phyloP scores from a whole-genome alignment of 768 basidiomycete genomes.

The Pleurotus giganteus region DNA sequence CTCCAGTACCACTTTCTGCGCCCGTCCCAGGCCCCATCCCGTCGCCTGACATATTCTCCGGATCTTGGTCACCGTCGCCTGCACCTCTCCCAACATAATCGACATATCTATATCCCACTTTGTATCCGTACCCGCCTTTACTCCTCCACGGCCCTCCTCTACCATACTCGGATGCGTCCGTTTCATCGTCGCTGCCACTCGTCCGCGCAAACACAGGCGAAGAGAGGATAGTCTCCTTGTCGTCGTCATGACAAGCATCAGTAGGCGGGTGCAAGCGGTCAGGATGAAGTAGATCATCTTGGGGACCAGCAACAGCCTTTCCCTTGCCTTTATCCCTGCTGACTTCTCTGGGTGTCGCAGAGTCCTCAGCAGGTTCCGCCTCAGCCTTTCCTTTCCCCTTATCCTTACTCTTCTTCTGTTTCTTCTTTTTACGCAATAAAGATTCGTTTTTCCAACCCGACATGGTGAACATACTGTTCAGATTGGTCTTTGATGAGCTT shows the following conservation, averaged over 20 bases:
- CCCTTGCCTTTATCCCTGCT: neutral
- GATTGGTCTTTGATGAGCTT: conserved; percentile 4
- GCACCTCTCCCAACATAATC: neutral
- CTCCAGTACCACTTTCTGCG: neutral
- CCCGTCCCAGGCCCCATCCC: conserved; percentile 2
- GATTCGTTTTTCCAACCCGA: neutral
- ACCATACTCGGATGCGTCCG: conserved; percentile 1
- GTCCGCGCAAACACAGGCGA: conserved; percentile 10
- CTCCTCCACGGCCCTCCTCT: conserved; percentile 4
- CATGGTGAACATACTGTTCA: conserved; percentile 9
- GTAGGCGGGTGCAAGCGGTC: neutral
- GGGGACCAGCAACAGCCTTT: neutral
- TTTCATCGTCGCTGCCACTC: conserved; percentile 5
- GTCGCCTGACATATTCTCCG: neutral
- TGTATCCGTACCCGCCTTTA: conserved; percentile 7
- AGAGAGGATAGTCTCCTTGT: conserved; percentile 1
- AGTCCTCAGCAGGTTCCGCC: neutral
- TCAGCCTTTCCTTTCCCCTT: conserved; percentile 6
- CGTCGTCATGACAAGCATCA: neutral
- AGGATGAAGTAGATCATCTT: neutral
- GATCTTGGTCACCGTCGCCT: neutral
- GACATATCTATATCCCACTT: conserved; percentile 2
- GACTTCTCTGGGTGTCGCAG: neutral
- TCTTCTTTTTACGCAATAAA: conserved; percentile 15
- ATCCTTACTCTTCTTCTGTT: conserved; percentile 19